Base-by-base conservation (phyloP, 371 early-diverging fungal genomes). In the Mucor circinelloides region DNA sequence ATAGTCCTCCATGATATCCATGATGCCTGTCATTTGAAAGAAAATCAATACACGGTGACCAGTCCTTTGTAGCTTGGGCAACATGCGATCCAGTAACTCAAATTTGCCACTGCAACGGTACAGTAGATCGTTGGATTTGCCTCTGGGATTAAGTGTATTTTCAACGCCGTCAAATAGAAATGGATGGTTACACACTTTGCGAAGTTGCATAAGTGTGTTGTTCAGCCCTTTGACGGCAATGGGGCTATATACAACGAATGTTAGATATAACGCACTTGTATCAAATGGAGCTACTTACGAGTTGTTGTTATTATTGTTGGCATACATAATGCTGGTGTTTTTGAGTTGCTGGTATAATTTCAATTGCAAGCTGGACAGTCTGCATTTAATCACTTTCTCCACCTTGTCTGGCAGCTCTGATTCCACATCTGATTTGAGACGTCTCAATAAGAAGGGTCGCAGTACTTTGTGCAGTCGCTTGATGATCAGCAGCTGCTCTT, bases 181-280 rank as follows among this genome's bases (percentile, higher is more conserved):
- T 13, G 99, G 99, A 83, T 99, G 99, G 75, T 99, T 99, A 76
- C 99, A 99, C 65, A 99, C 94, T 80, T 99, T 99, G 46, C 99
- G 90, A 38, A 99, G 88, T 79, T 99, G 99, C 99, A 99, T 99
- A 66, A 99, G 92, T 1, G 95, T 90, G 84, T 99, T 99, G 81
- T 93, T 96, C 58, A 97, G 78, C 32, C 95, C 93, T 68, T 92
- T 93, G 67, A 91, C 86, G 30, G 52, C 23, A 15, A 52, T 52
- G 27, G 89, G 89, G 10, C 82, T 80, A 32, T 8, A 8, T 0
- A 30, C 0, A 6, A 2, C 6, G 17, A 17, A 31, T 54, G 15
- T 31, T 6, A 56, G 15, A 19, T 19, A 5, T 12, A 19, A 19
- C 19, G 7, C 19, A 7, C 17, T 44, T 46, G 12, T 42, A 3